Evolutionary conservation across 1,284 basidiomycete genomes (phyloP), one percentile per base, ranked within the genome.

Genomic region (Meira miltonrushii): DNA sequence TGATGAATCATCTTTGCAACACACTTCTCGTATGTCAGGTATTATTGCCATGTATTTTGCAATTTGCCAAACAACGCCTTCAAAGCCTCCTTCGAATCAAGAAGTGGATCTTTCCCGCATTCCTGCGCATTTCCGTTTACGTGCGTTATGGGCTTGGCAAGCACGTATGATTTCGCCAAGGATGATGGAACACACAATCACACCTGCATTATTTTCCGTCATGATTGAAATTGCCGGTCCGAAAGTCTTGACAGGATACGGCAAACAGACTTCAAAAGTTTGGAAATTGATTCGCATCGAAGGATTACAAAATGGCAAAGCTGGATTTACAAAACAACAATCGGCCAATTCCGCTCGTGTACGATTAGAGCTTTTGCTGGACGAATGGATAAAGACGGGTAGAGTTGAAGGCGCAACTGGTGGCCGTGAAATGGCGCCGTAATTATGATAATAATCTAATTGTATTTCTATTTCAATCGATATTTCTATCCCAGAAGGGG

Each of bases 31-130:
- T n/a, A 84, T 95, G 66, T 81, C 85, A 28, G 92, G 91, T 6
- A 85, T 93, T 49, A 83, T 91, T 82, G 85, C 92, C 10, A 85
- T 98, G 21, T 98, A 95, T 81, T 90, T 91, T 77, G 84, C 87
- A 8, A 85, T 95, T 58, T 46, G 58, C 2, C 64, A 68, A 33
- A 68, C 61, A 6, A 21, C 56, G 1, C 68, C 72, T 23, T 13
- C 53, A 9, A 12, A 21, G 3, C 15, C 28, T 21, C 4, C 39
- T 1, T 33, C 54, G 2, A 2, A 9, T 2, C 10, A 59, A 9
- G 9, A 57, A 7, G 39, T 55, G 17, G 59, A 64, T 13, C 47
- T 67, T 2, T 48, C 58, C 0, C 37, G 15, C 0, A 55, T 78
- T 1, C 69, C 72, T 0, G 12, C 52, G 1, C 51, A 61, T 28